Evolutionary conservation across 139 green algal species (phyloP).

Genomic region (Chlamydomonas sp.): DNA sequence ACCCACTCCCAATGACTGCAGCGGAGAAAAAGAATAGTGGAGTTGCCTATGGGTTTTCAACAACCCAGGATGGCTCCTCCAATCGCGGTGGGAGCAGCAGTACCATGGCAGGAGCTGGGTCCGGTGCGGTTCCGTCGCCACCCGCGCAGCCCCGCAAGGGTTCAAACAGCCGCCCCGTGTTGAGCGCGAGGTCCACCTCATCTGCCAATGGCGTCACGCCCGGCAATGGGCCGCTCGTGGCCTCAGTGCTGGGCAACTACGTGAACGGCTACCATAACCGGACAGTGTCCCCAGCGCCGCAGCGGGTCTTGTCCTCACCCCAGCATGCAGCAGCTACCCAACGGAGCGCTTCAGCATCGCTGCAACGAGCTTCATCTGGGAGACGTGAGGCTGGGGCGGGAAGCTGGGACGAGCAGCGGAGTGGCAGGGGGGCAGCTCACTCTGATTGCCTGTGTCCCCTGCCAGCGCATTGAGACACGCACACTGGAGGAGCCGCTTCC

Average conservation of each 20-base stretch:
- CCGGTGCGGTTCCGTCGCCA: not conserved
- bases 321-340: not conserved
- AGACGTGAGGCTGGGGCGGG: constrained; percentile 11
- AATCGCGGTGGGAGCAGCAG: too few relatives aligned
- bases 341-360: constrained; percentile 12
- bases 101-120: too few relatives aligned
- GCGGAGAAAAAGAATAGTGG: too few relatives aligned
- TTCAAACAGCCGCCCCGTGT: constrained; percentile 5
- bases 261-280: constrained; percentile 1
- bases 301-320: not conserved
- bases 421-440: not conserved
- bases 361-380: constrained; percentile 14
- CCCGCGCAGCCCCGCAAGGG: constrained; percentile 11
- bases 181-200: constrained; percentile 4
- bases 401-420: not conserved
- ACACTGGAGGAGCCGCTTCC: too few relatives aligned
- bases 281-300: not conserved
- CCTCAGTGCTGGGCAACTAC: constrained; percentile 21
- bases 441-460: not conserved
- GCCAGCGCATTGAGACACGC: too few relatives aligned
- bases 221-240: constrained; percentile 2
- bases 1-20: too few relatives aligned
- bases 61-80: too few relatives aligned
- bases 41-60: too few relatives aligned
- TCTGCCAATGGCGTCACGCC: not conserved